Evolutionary conservation across 129 eudicot genomes (phyloP).

Genomic region (Flaveria robusta): DNA sequence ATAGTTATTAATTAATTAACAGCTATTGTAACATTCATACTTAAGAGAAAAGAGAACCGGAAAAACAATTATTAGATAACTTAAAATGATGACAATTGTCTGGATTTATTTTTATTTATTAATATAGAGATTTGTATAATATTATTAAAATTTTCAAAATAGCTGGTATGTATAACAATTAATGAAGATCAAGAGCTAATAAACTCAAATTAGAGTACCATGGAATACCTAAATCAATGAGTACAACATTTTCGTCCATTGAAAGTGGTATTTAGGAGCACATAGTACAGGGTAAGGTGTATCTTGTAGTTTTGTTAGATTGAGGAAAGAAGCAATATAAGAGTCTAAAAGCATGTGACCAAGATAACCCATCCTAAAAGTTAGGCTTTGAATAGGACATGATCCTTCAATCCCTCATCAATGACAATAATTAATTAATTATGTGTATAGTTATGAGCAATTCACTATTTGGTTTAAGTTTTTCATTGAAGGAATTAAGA

Average conservation of each 20-base stretch:
- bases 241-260: neutral
- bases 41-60: too few relatives aligned
- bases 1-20: too few relatives aligned
- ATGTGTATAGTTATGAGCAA: neutral
- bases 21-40: too few relatives aligned
- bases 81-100: too few relatives aligned
- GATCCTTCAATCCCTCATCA: conserved; percentile 24
- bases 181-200: neutral
- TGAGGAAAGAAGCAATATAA: neutral
- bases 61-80: too few relatives aligned
- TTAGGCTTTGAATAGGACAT: conserved; percentile 30
- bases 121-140: neutral
- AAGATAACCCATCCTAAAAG: conserved; percentile 21
- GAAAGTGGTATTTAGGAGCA: neutral
- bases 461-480: too few relatives aligned
- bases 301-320: conserved; percentile 4
- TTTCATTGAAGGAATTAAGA: too few relatives aligned
- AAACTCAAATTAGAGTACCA: neutral
- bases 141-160: neutral
- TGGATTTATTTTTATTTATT: too few relatives aligned
- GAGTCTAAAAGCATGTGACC: conserved; percentile 17
- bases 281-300: neutral
- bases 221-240: neutral
- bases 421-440: neutral
- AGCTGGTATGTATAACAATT: neutral